Percentiles rank a stretch among this genome's conserved stretches.
Conservation (phyloP, 78 protist species). For the Guillardia theta region DNA sequence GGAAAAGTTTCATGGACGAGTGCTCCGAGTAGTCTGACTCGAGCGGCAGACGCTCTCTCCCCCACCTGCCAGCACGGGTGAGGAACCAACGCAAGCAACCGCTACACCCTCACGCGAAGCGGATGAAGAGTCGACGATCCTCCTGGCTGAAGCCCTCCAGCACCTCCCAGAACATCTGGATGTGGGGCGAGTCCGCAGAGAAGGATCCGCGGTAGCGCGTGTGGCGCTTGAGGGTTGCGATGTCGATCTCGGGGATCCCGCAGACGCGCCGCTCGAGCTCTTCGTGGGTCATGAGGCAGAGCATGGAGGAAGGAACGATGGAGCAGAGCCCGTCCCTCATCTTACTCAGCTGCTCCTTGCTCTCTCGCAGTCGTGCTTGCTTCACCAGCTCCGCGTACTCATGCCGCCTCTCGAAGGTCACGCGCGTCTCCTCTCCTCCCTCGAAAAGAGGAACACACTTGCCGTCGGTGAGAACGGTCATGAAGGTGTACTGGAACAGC, state of each 20-base stretch:
- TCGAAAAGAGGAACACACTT: not conserved
- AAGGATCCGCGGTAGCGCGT: not conserved
- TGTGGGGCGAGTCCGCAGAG: not conserved
- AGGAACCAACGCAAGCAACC: not conserved
- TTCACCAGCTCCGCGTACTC: not conserved
- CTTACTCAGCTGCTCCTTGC: not conserved
- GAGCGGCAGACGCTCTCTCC: constrained; percentile 22
- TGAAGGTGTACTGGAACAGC: constrained; percentile 11
- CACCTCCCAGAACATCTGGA: constrained; percentile 29
- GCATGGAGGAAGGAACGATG: not conserved
- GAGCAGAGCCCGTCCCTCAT: constrained; percentile 9
- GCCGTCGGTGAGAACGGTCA: constrained; percentile 22
- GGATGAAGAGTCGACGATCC: constrained; percentile 26
- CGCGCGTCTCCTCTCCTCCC: not conserved
- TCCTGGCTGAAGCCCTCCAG: not conserved
- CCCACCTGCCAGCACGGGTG: not conserved
- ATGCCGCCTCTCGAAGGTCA: not conserved
- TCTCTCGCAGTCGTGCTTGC: not conserved
- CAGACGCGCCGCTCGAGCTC: constrained; percentile 35
- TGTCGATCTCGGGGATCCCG: constrained; percentile 28
- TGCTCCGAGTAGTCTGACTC: not conserved
- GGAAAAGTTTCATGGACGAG: not conserved
- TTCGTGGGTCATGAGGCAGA: not conserved
- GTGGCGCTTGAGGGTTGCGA: not conserved
- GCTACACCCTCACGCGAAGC: not conserved